Percentiles rank a stretch among this genome's conserved stretches.
These are phyloP conservation scores for Eucalyptus microcorys DNA, from an alignment of 345 rosid genomes.

Conservation along the genomic window DNA sequence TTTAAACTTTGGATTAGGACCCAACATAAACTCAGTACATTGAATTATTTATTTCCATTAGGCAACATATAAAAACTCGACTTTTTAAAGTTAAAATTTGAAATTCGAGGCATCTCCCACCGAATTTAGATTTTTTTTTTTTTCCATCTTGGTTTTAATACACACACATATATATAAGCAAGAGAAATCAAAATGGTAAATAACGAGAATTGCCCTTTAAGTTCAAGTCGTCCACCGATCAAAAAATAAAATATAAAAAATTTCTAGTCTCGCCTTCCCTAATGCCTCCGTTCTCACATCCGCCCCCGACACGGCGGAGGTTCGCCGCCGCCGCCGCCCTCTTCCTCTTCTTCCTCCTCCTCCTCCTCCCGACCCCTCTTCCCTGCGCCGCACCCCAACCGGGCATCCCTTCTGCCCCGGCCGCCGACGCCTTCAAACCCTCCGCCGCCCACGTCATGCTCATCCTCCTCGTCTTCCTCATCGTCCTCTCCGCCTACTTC, in stretches of 20 bases:
- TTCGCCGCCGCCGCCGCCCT: background rate
- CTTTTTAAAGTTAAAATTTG: background rate
- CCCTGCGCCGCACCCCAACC: background rate
- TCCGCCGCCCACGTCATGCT: background rate
- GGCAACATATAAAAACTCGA: background rate
- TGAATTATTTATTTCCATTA: background rate
- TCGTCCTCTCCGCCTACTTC: background rate
- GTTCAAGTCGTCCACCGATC: background rate
- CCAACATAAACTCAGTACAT: too few relatives aligned
- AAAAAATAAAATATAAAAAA: background rate
- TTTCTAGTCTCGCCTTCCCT: background rate
- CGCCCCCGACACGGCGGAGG: background rate
- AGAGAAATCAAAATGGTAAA: background rate
- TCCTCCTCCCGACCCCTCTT: background rate
- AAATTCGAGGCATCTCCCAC: background rate
- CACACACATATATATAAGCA: background rate
- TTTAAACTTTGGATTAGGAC: too few relatives aligned
- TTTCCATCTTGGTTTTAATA: background rate
- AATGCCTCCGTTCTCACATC: background rate
- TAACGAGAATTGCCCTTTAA: background rate
- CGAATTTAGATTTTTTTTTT: background rate
- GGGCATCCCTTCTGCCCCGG: background rate
- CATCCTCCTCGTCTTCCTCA: background rate
- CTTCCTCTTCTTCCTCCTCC: background rate
- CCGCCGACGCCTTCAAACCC: background rate